These are phyloP conservation scores for Alternaria brassicicola DNA, from an alignment of 2,329 filamentous ascomycete species.

Conservation along the genomic window DNA sequence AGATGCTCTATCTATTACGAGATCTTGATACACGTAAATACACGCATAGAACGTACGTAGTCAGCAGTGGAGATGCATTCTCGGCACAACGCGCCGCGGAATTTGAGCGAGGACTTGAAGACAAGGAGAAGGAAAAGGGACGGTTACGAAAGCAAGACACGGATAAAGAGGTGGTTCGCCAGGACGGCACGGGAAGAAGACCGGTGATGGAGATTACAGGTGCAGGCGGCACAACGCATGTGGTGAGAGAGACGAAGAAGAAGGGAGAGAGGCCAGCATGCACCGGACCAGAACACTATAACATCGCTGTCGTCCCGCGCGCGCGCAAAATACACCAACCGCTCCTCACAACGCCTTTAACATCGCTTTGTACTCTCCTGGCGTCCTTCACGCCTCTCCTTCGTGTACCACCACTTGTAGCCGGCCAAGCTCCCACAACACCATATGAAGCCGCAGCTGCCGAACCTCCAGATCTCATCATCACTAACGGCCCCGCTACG, in stretches of 20 bases:
- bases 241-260: neutral
- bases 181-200: neutral
- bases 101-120: slow-evolving; percentile 61
- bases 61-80: slow-evolving; percentile 76
- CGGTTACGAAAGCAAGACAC: neutral
- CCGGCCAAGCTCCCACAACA: slow-evolving; percentile 10
- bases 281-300: slow-evolving; percentile 56
- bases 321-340: slow-evolving; percentile 84
- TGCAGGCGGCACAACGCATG: slow-evolving; percentile 2
- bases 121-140: slow-evolving; percentile 15
- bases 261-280: slow-evolving; percentile 9
- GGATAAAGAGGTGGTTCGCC: neutral
- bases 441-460: slow-evolving; percentile 22
- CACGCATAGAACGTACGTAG: slow-evolving; percentile 77
- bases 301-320: slow-evolving; percentile 72
- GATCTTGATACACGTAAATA: slow-evolving; percentile 56
- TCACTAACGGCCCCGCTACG: slow-evolving; percentile 89
- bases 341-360: slow-evolving; percentile 73
- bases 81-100: slow-evolving; percentile 68
- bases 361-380: slow-evolving; percentile 68
- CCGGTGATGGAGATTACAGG: slow-evolving; percentile 7
- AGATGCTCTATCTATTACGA: slow-evolving; percentile 86
- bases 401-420: slow-evolving; percentile 31
- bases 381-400: slow-evolving; percentile 65
- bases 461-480: slow-evolving; percentile 72